A percentile compares a stretch with the other conserved stretches of the same genome.
These are phyloP conservation scores for Dimargaris verticillata DNA, from an alignment of 192 early-diverging fungal genomes.

Conservation along the genomic window DNA sequence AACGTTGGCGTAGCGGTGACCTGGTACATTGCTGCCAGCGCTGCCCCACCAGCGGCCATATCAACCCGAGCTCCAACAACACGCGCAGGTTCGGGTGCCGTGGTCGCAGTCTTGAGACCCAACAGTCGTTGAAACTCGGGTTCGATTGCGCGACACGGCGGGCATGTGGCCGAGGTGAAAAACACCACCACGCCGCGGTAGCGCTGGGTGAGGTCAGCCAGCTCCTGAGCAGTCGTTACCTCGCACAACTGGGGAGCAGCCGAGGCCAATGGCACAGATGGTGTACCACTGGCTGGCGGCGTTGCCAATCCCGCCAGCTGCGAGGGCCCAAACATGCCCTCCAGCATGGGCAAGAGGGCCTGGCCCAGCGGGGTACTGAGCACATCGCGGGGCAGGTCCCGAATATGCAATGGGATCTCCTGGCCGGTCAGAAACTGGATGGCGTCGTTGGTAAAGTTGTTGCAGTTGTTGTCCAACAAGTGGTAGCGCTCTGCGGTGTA, in stretches of 20 bases:
- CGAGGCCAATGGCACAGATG: conserved; percentile 13
- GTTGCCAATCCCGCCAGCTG: neutral
- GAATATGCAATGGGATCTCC: conserved; percentile 59
- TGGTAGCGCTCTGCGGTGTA: conserved; percentile 63
- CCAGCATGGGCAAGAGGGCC: conserved; percentile 45
- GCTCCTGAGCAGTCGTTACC: conserved; percentile 19
- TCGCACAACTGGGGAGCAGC: conserved; percentile 18
- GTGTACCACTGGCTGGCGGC: neutral
- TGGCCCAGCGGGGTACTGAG: conserved; percentile 48
- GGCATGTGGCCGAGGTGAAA: conserved; percentile 52
- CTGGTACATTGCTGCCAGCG: conserved; percentile 32
- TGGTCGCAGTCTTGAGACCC: conserved; percentile 19
- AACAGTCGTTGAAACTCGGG: conserved; percentile 49
- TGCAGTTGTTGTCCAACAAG: conserved; percentile 81
- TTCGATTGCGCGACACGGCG: conserved; percentile 48
- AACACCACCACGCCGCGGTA: conserved; percentile 41
- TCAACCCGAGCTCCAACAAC: conserved; percentile 51
- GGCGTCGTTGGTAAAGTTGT: conserved; percentile 54
- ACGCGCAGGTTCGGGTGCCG: conserved; percentile 9
- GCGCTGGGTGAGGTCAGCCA: conserved; percentile 26
- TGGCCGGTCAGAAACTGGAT: conserved; percentile 66
- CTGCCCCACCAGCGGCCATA: conserved; percentile 26
- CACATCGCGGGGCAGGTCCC: conserved; percentile 48
- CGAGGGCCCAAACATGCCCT: conserved; percentile 42
- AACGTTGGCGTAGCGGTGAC: conserved; percentile 58